Base-by-base conservation (phyloP, 208 protist species). In the Lotmaria passim region DNA sequence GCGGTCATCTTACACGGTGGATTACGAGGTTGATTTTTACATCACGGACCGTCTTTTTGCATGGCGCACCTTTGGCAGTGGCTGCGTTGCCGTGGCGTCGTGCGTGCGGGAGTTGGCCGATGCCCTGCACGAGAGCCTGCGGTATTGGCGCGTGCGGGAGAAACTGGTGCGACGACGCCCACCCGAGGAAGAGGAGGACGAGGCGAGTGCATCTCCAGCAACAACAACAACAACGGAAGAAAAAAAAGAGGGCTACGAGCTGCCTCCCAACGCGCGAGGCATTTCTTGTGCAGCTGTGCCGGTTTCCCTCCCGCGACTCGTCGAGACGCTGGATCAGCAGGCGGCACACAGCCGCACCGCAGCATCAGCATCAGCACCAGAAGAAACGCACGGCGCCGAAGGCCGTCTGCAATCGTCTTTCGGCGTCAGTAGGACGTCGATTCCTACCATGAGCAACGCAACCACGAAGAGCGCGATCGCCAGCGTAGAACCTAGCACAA, bases 41-140 rank as follows among this genome's bases (percentile, higher is more conserved):
- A 66, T 93, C 65, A 89, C 70, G 23, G 83, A 93, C 11, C 56
- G 76, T 19, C 67, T 93, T 30, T 84, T 96, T 47, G 43, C 77
- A n/a, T 87, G 84, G 81, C 83, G 81, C 30, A 92, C 86, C 1
- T 94, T 94, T 48, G 85, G 83, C 26, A 48, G 62, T 1, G 91
- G 75, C 23, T 96, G 91, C 51, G 81, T 83, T 3, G 79, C 59
- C 15, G 83, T 96, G 12, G 70, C 82, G 10, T 30, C 61, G 8
- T 91, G 78, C 55, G 87, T 96, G 64, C 61, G 73, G 43, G 88
- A 94, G 78, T 71, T 96, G 63, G 69, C 78, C 0, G 68, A 80
- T 6, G 72, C 61, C 34, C 43, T 96, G 43, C 58, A 69, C 15
- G 59, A 80, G 39, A 77, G 46, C 52, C 65, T 62, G 46, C 87